Evolutionary conservation across 805 yeast genomes (phyloP), one percentile per base, ranked within the genome.

Genomic region (Ogataea nakhonphanomensis): DNA sequence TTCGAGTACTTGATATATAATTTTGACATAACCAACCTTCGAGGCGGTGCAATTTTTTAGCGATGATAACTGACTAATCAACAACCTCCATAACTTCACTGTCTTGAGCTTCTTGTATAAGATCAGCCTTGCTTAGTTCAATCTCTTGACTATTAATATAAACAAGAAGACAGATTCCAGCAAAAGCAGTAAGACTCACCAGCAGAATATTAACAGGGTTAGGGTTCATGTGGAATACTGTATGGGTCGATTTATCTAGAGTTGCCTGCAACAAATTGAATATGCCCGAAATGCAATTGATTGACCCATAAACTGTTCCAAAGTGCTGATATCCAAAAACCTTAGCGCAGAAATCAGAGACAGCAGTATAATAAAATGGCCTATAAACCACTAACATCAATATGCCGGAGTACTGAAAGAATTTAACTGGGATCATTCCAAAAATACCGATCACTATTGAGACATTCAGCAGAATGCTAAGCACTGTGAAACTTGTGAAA

Each of bases 281-380:
- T n/a, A 83, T 45, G 5, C 97, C 97, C 11, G 95, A 78, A 44
- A 84, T 67, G 43, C 89, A 81, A 55, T 89, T 87, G 54, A 89
- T 72, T 13, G 90, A 65, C 1, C 98, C 98, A 57, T 91, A 91
- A 6, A 91, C 81, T 1, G 89, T 84, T 26, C 97, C 97, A 64
- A 91, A 90, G 1, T 95, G 88, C 40, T 79, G 81, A 62, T 84
- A 89, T 0, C 98, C 98, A 66, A 91, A 90, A 24, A 90, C 91
- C 59, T 90, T 90, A 22, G 95, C 95, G 54, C 89, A 77, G 60
- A 81, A 88, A 62, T 91, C 97, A 1, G 95, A 84, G 6, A 89
- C 87, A 1, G 95, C 86, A 1, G 98, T 90, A 63, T 90, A 91
- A 57, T 85, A 89, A 57, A 90, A 85, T 8, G 98, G 96, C 60